Evolutionary conservation across 2,329 filamentous ascomycete species (phyloP).

Genomic region (Talaromyces amestolkiae): DNA sequence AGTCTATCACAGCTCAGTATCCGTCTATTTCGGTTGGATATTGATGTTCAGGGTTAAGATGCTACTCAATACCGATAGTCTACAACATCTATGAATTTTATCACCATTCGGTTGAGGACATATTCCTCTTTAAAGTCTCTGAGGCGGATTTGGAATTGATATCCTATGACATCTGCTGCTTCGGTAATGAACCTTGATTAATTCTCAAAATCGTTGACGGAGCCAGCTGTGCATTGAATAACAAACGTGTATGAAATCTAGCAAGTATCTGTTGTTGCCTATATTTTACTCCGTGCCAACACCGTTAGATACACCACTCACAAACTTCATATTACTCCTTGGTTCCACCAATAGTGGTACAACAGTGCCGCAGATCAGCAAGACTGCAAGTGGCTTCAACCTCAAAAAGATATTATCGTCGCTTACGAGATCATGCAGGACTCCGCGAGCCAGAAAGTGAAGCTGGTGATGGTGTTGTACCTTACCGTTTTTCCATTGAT

Average conservation of each 20-base stretch:
- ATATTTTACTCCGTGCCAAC: background rate
- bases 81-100: background rate
- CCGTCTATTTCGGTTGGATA: conserved; percentile 37
- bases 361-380: background rate
- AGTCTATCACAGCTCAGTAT: conserved; percentile 32
- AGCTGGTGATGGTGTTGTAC: background rate
- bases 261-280: no score
- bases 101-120: no score
- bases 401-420: background rate
- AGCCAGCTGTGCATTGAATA: conserved; percentile 29
- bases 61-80: conserved; percentile 33
- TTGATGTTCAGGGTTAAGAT: conserved; percentile 33
- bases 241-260: no score
- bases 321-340: background rate
- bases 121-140: no score
- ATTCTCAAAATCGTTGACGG: conserved; percentile 42
- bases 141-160: background rate
- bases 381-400: background rate
- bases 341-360: background rate
- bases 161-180: conserved; percentile 28
- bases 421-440: background rate
- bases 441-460: background rate
- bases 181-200: conserved; percentile 34
- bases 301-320: background rate
- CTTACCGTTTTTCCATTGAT: background rate